Evolutionary conservation across 345 rosid genomes (phyloP), one percentile per base, ranked within the genome.

Genomic region (Acer negundo): DNA sequence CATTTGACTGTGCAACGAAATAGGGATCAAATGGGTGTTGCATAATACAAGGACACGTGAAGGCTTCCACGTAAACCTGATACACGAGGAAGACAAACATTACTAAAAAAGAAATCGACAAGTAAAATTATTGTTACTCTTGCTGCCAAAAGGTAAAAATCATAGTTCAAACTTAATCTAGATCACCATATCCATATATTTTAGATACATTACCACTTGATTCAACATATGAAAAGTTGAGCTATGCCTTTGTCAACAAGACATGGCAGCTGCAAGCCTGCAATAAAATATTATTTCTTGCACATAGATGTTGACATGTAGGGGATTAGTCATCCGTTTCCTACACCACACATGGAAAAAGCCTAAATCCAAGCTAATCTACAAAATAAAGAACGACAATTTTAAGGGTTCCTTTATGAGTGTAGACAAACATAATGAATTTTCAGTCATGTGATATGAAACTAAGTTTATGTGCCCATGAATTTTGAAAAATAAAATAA

Each of bases 1-100:
- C 98, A 80, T 92, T 86, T 55, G 98, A 96, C 79, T 91, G 97
- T 11, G 95, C 94, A 28, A 94, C 85, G 35, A 94, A 94, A 70
- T 62, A 78, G 10, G 91, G 89, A 67, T 91, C 97, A 42, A 78
- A 74, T 1, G 94, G 99, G 75, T 92, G 99, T 67, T 44, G 73
- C 84, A 90, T 84, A 76, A 91, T 78, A 75, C 95, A 86, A 68
- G 97, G 89, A 73, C 98, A 94, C 6, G 95, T 89, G 80, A 87
- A 94, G 75, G 99, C 97, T 80, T 94, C 97, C 75, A 83, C 87
- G 80, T 93, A 93, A 72, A 95, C 91, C 98, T 90, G 90, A 65
- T 35, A 75, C 74, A 80, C 26, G 38, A 46, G 15, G n/a, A 62
- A 76, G 13, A 31, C 20, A 35, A 70, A n/a, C 38, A 61, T 67